A percentile compares a stretch with the other conserved stretches of the same genome.
These are phyloP conservation scores for Chaetothyriales sp. DNA, from an alignment of 2,329 filamentous ascomycete genomes.

Conservation along the genomic window DNA sequence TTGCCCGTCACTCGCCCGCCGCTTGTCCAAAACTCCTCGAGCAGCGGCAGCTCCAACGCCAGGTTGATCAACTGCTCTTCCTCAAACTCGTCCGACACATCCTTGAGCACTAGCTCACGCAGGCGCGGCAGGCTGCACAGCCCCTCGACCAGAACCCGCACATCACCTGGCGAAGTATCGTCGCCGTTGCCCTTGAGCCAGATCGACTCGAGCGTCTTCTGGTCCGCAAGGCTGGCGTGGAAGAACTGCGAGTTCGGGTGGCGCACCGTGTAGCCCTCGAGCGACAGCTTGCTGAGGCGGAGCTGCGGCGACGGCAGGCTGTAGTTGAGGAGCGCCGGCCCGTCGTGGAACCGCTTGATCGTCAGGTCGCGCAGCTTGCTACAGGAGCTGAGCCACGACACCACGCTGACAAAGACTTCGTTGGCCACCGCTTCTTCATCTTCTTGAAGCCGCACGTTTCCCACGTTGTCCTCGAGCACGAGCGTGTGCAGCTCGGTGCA, in stretches of 20 bases:
- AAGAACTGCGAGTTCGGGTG: conserved; percentile 16
- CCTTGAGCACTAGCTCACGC: conserved; percentile 23
- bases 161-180: conserved; percentile 16
- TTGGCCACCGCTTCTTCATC: conserved; percentile 35
- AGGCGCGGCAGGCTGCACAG: conserved; percentile 21
- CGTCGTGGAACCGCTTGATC: conserved; percentile 39
- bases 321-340: conserved; percentile 26
- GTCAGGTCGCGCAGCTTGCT: conserved; percentile 36
- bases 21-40: conserved; percentile 24
- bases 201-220: conserved; percentile 20
- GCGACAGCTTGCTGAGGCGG: conserved; percentile 20
- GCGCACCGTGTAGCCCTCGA: conserved; percentile 20
- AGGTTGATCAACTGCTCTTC: conserved; percentile 21
- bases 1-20: conserved; percentile 21
- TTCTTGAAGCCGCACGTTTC: conserved; percentile 27
- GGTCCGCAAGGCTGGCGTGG: conserved; percentile 20
- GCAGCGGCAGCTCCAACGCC: conserved; percentile 19
- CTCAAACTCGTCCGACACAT: conserved; percentile 24
- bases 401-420: conserved; percentile 38
- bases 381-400: conserved; percentile 44
- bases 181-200: conserved; percentile 22
- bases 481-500: conserved; percentile 39
- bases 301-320: conserved; percentile 19
- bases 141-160: conserved; percentile 21
- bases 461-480: conserved; percentile 34